A percentile compares a stretch with the other conserved stretches of the same genome.
phyloP scores from a whole-genome alignment of 768 basidiomycete genomes.

The Lentinula sp. region DNA sequence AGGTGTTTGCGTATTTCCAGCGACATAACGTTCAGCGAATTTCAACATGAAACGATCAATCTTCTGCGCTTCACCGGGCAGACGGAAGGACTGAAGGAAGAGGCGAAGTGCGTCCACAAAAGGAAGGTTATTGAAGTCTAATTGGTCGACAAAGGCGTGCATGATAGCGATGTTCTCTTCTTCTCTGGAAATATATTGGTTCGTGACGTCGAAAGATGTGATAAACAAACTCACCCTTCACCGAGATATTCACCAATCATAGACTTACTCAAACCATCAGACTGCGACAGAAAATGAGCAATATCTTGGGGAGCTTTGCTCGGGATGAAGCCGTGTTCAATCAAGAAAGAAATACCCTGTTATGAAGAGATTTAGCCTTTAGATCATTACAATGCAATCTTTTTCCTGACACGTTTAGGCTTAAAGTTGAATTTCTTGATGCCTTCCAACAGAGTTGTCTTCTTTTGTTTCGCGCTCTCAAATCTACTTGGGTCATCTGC shows the following conservation, averaged over 20 bases:
- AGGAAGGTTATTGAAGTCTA: slow-evolving; percentile 75
- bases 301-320: slow-evolving; percentile 69
- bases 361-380: not conserved
- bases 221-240: slow-evolving; percentile 66
- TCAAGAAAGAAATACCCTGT: slow-evolving; percentile 84
- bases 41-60: slow-evolving; percentile 99
- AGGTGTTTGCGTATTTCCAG: slow-evolving; percentile 72
- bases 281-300: slow-evolving; percentile 77
- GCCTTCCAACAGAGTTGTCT: slow-evolving; percentile 90
- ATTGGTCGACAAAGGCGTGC: slow-evolving; percentile 94
- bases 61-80: slow-evolving; percentile 97
- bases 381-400: not conserved
- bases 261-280: slow-evolving; percentile 90
- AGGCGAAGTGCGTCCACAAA: slow-evolving; percentile 88
- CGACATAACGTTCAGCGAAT: slow-evolving; percentile 95
- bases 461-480: slow-evolving; percentile 94
- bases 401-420: slow-evolving; percentile 76
- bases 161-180: slow-evolving; percentile 87
- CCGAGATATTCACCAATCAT: slow-evolving; percentile 99
- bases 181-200: slow-evolving; percentile 45
- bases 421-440: slow-evolving; percentile 98
- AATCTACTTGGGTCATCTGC: slow-evolving; percentile 89
- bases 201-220: not conserved
- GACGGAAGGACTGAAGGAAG: slow-evolving; percentile 92
- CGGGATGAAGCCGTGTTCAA: slow-evolving; percentile 83